phyloP scores from a whole-genome alignment of 2,329 filamentous ascomycete genomes.

The Arthroderma uncinatum region DNA sequence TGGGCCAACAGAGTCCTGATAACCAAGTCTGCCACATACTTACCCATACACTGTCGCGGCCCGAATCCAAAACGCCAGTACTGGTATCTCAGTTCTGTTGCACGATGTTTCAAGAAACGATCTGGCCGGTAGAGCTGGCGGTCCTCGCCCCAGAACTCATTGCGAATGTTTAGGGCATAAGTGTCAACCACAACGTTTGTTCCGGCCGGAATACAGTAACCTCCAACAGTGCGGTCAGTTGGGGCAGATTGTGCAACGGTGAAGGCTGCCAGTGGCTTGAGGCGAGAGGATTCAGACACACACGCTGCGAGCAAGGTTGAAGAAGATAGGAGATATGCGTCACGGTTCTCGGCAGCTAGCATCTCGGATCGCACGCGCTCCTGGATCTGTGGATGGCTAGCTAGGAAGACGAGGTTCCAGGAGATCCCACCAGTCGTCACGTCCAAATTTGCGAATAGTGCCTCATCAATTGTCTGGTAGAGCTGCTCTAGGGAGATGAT shows the following conservation, averaged over 20 bases:
- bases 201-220: constrained; percentile 28
- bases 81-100: constrained; percentile 2
- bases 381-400: constrained; percentile 27
- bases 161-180: constrained; percentile 34
- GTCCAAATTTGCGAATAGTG: constrained; percentile 40
- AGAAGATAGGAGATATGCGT: constrained; percentile 20
- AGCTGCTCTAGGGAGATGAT: constrained; percentile 22
- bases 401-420: constrained; percentile 37
- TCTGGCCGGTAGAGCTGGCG: constrained; percentile 25
- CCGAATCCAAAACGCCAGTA: constrained; percentile 8
- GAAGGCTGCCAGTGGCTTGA: constrained; percentile 33
- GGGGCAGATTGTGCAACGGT: constrained; percentile 33
- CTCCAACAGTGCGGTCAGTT: constrained; percentile 24
- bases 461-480: constrained; percentile 38
- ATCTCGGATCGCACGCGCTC: constrained; percentile 20
- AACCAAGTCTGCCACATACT: constrained; percentile 1
- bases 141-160: constrained; percentile 33
- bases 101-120: constrained; percentile 11
- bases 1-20: neutral
- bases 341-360: neutral
- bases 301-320: constrained; percentile 25
- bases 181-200: constrained; percentile 37
- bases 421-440: constrained; percentile 35
- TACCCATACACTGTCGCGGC: constrained; percentile 4
- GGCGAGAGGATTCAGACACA: constrained; percentile 32